Base-by-base conservation (phyloP, 768 basidiomycete species). In the Boletus vermiculosoides region DNA sequence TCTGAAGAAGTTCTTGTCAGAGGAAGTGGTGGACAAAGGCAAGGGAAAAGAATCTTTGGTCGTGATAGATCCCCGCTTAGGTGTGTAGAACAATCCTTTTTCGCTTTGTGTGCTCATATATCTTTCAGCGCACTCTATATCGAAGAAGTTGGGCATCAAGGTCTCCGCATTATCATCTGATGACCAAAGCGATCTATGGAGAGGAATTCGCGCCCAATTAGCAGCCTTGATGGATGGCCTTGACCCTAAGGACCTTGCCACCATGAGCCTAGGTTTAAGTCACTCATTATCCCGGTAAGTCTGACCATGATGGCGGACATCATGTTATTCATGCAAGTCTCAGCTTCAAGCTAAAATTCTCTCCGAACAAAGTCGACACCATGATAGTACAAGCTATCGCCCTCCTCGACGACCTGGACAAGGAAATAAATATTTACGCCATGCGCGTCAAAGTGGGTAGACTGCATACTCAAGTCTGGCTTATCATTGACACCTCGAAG, bases 321-420 rank as follows among this genome's bases (percentile, higher is more conserved):
- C 52, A n/a, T 44, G 42, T 52, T 33, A 46, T 58, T 63, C 42
- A 58, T 54, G n/a, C 44, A 25, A 20, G 34, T 20, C 52, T 33
- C 61, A 96, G 95, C 57, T 99, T 96, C 79, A 99, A 98, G 80
- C 83, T 99, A 66, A 99, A 99, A 76, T 98, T 99, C 76, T 98
- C 97, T 9, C 96, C 97, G 8, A 97, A 98, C 78, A 98, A 98
- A 76, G 95, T 99, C 46, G 97, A 99, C 71, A 98, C 95, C 9
- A 99, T 99, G 97, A 90, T 99, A 56, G 90, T 98, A 18, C 97
- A 99, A 76, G 97, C 97, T 8, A 98, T 99, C 67, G 96, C 95
- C 8, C 81, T 99, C 28, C 83, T 99, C 52, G 97, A 99, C 67
- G 97, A 99, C 70, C 80, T 99, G 23, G 97, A 99, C 87, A 99